These are phyloP conservation scores for Afroboletus lepidellus DNA, from an alignment of 1,284 basidiomycete genomes.

Conservation along the genomic window DNA sequence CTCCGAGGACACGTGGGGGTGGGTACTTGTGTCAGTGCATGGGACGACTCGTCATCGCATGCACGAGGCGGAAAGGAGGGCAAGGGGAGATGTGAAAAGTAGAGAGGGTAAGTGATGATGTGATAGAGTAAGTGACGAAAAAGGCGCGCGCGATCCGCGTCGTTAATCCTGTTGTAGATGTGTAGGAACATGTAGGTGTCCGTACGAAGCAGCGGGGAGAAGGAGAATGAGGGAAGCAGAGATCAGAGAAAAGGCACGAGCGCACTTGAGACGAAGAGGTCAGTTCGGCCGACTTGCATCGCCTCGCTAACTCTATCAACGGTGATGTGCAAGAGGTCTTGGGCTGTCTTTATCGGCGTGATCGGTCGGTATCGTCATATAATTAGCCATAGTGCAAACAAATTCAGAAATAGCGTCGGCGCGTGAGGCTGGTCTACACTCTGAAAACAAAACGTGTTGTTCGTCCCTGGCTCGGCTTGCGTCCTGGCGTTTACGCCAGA, in stretches of 20 bases:
- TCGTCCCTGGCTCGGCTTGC: constrained; percentile 65
- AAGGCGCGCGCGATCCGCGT: neutral
- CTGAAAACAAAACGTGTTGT: constrained; percentile 76
- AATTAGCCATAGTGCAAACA: neutral
- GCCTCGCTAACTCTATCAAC: constrained; percentile 60
- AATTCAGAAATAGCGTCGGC: constrained; percentile 64
- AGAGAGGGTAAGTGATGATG: neutral
- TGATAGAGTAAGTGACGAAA: neutral
- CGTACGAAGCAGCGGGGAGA: neutral
- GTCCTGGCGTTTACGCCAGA: constrained; percentile 87
- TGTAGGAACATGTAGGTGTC: neutral
- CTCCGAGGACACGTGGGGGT: constrained; percentile 68
- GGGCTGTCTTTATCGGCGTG: constrained; percentile 46
- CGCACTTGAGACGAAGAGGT: constrained; percentile 70
- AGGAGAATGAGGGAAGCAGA: neutral
- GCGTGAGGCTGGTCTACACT: constrained; percentile 60
- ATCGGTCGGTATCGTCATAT: constrained; percentile 5
- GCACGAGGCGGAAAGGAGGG: neutral
- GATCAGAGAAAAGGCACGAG: constrained; percentile 39
- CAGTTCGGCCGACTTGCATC: constrained; percentile 88
- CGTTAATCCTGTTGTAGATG: neutral
- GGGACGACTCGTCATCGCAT: neutral
- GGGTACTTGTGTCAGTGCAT: constrained; percentile 2
- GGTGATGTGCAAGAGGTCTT: constrained; percentile 68
- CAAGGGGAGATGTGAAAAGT: neutral